Evolutionary conservation across 73 alveolate species (phyloP).

Genomic region (Paramecium biaurelia): DNA sequence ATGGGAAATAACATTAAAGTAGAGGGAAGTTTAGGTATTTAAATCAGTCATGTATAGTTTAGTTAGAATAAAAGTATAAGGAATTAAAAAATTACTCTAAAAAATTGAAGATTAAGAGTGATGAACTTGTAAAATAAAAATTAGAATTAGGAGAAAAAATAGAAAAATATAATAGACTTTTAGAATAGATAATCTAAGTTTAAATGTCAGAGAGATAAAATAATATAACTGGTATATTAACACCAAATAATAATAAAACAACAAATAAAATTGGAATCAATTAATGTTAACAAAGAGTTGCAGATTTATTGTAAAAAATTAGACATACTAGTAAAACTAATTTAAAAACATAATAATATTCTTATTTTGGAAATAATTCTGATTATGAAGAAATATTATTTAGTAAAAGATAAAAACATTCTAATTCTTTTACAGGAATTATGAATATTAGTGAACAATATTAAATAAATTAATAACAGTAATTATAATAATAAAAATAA

Average conservation of each 20-base stretch:
- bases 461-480: background rate
- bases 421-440: background rate
- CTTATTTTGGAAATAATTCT: constrained; percentile 12
- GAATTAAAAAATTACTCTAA: background rate
- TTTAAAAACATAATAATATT: constrained; percentile 1
- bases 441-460: background rate
- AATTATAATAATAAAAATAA: background rate
- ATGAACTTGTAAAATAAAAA: background rate
- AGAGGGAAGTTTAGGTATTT: background rate
- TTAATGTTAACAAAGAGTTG: constrained; percentile 24
- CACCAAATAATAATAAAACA: background rate
- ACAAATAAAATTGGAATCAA: background rate
- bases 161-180: constrained; percentile 6
- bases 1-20: background rate
- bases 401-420: constrained; percentile 7
- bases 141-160: constrained; percentile 28
- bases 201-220: background rate
- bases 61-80: background rate
- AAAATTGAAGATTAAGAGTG: background rate
- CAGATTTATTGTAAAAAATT: background rate
- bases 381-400: constrained; percentile 42
- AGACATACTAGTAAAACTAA: background rate
- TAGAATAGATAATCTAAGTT: constrained; percentile 4
- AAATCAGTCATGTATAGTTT: background rate
- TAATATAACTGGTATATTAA: background rate